Base-by-base conservation (phyloP, 1,284 basidiomycete genomes). In the Wolfiporia cocos region DNA sequence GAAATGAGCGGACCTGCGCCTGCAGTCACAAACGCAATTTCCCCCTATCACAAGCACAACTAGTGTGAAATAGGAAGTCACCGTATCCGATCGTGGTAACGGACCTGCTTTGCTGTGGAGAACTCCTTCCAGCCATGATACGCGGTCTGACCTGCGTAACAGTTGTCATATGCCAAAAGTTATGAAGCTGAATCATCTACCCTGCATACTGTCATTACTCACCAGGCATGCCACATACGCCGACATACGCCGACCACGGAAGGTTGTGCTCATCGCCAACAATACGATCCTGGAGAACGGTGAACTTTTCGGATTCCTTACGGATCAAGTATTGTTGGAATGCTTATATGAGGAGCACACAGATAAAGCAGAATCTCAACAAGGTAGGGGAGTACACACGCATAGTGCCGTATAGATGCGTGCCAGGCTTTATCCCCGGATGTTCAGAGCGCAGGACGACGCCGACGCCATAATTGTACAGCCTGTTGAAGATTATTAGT, bases 391-490 rank as follows among this genome's bases (percentile, higher is more conserved):
- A 32, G 17, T 39, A 31, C 24, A 7, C 31, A 42, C 41, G 26
- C 14, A 24, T 21, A 17, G 23, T 30, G 1, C 68, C 70, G 43
- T 61, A 67, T 6, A 78, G 41, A 46, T 74, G 66, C 41, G 71
- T 67, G 0, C 74, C 74, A 3, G 49, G 42, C 42, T 68, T 65
- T 18, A 68, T 56, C 1, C 46, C 49, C 0, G 57, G 23, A 30
- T 57, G 41, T 40, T 76, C 73, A 1, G 71, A 72, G 20, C 71
- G 65, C 0, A 75, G 12, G n/a, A 76, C 62, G 3, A 67, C 56
- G 9, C 64, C 70, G n/a, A 76, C 57, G 7, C 70, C 70, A 40
- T 48, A 49, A 21, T 54, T 49, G 20, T 41, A 17, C 3, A 56
- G 29, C 5, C 54, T 56, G 20, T 9, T 37, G 11, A 36, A 21